Evolutionary conservation across 1,284 basidiomycete genomes (phyloP), one percentile per base, ranked within the genome.

Genomic region (Cutaneotrichosporon spelunceum): DNA sequence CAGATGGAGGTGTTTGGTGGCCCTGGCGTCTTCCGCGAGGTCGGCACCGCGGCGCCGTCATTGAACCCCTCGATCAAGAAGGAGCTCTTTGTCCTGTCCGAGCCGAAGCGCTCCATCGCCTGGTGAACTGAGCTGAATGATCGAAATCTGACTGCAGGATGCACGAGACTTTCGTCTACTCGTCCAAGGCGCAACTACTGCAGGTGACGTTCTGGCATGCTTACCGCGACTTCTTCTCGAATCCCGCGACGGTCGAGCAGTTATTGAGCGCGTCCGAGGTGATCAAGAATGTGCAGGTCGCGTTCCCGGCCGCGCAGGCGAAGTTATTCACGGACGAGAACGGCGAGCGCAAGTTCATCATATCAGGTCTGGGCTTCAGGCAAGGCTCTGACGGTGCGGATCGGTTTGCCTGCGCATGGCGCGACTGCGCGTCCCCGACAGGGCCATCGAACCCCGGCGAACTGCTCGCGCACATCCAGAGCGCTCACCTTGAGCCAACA

Each of bases 121-220:
- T 78, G 76, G 76, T 78, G 60, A 67, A 74, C 69, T 19, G 71
- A 68, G 13, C n/a, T n/a, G 3, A 5, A 16, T 52, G 14, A 24
- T 33, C 7, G 4, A n/a, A 8, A 33, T 24, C 54, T 61, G 27
- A 57, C 57, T 2, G 2, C 68, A 79, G 78, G 78, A 78, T 79
- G 74, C 74, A 75, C 68, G 74, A 78, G 59, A 72, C 71, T 3
- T 79, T 78, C 42, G 70, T 74, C 34, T 73, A 77, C 61, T 73
- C 67, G 54, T 71, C 77, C 1, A 68, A 62, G 13, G 69, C 74
- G 1, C 72, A 78, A 56, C 53, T 78, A 10, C 69, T 73, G 29
- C 78, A 79, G 62, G 74, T 76, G n/a, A 70, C 72, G 0, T 77
- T 79, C 67, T 79, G 77, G 77, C 72, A 74, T 45, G 72, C 75